Base-by-base conservation (phyloP, 2,329 filamentous ascomycete genomes). In the Neobulgaria alba region DNA sequence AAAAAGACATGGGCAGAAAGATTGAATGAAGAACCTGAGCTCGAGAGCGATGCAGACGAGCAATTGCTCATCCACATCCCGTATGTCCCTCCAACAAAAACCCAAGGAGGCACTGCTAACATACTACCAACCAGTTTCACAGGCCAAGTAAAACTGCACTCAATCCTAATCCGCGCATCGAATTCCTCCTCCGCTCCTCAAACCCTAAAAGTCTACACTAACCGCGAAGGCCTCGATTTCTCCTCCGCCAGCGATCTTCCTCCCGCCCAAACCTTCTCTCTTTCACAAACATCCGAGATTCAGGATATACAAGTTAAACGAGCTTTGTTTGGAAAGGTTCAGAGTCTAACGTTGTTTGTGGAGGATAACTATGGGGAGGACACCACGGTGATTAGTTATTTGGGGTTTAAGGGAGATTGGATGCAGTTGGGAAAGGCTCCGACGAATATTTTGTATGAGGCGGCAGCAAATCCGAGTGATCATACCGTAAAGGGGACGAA, bases 361-460 rank as follows among this genome's bases (percentile, higher is more conserved):
- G 82, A 85, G 55, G 86, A 95, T 61, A 98, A 96, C 59, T 95
- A 90, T 63, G 75, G 79, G 53, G 74, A 77, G 9, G 85, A 93
- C 41, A 78, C 82, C 41, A 90, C 85, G 33, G 73, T 79, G 36
- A 61, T 96, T 2, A 79, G 72, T 47, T 98, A 95, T 64, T 49
- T 96, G 42, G 92, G 85, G 1, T 96, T 98, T 68, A 89, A 86
- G 65, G 92, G 92, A 17, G 86, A 95, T 64, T 96, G 87, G 72
- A 92, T 92, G 75, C 79, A 80, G 60, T 64, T 94, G 57, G 92
- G 82, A 34, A 73, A 82, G 41, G 86, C 90, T 59, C 88, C 92
- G 1, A 69, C 83, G 5, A 87, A 83, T 52, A 90, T 96, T 54
- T 57, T 95, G 46, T 98, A 96, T 63, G 92, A 98, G 72, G 84